Percentiles rank a stretch among this genome's conserved stretches.
Conservation (phyloP, 495 filamentous ascomycete genomes). For the Podospora conica region DNA sequence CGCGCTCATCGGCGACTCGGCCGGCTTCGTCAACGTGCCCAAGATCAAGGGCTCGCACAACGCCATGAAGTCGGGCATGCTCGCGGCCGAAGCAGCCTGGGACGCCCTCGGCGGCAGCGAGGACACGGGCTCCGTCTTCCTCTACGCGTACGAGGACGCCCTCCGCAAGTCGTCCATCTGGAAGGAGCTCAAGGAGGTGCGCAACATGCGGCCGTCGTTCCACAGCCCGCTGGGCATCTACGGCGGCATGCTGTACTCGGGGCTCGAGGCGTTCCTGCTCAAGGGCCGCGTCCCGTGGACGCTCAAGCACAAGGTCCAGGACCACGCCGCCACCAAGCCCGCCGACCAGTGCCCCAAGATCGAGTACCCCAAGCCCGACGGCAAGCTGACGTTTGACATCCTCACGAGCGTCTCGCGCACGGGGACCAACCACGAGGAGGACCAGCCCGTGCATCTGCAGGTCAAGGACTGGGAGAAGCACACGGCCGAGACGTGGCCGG, state of each 20-base stretch:
- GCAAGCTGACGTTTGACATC: slow-evolving; percentile 90
- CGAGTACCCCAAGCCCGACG: slow-evolving; percentile 94
- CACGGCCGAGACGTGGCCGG: slow-evolving; percentile 70
- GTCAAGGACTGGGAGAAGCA: slow-evolving; percentile 94
- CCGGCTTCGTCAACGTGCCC: slow-evolving; percentile 94
- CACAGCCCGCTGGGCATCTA: slow-evolving; percentile 75
- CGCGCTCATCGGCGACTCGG: slow-evolving; percentile 91
- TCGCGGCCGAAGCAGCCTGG: slow-evolving; percentile 87
- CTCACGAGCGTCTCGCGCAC: slow-evolving; percentile 89
- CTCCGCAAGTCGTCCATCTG: slow-evolving; percentile 85
- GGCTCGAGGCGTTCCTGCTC: slow-evolving; percentile 81
- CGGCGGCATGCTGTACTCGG: slow-evolving; percentile 89
- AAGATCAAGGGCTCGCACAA: slow-evolving; percentile 99
- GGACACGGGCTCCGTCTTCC: slow-evolving; percentile 67
- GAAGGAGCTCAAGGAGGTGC: slow-evolving; percentile 89
- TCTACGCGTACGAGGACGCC: slow-evolving; percentile 89
- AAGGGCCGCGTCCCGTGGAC: slow-evolving; percentile 90
- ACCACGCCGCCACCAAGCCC: slow-evolving; percentile 69
- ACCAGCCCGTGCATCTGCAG: slow-evolving; percentile 93
- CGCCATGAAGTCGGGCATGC: slow-evolving; percentile 94
- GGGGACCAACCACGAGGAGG: slow-evolving; percentile 97
- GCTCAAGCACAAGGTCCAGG: slow-evolving; percentile 69
- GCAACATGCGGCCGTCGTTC: slow-evolving; percentile 96
- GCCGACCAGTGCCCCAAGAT: slow-evolving; percentile 80
- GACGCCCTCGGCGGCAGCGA: slow-evolving; percentile 55